A percentile compares a stretch with the other conserved stretches of the same genome.
Conservation (phyloP, 148 eudicot species). For the Arbutus unedo region DNA sequence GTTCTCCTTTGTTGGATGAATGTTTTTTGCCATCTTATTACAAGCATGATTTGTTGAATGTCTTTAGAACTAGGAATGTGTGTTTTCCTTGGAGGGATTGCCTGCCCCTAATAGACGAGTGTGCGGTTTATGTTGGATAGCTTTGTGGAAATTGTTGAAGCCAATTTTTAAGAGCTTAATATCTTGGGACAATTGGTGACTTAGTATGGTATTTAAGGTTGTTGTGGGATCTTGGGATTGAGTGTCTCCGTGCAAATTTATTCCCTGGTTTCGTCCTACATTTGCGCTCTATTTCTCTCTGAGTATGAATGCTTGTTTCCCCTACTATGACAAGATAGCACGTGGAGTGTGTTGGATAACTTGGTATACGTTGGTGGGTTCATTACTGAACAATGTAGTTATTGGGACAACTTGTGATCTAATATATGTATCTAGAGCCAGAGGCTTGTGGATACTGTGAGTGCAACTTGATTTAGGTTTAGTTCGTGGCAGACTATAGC, state of each 20-base stretch:
- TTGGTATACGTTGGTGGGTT: too few species aligned
- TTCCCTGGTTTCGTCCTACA: neutral
- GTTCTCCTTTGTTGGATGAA: neutral
- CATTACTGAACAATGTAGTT: too few species aligned
- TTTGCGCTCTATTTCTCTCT: neutral
- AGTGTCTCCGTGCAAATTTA: neutral
- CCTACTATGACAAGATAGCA: neutral
- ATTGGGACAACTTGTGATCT: too few species aligned
- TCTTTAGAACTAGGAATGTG: neutral
- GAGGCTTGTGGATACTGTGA: neutral
- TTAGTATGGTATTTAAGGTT: neutral
- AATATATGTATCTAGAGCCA: neutral
- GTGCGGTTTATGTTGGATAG: neutral
- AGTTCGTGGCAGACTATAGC: neutral
- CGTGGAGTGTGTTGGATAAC: too few species aligned
- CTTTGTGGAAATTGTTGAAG: neutral
- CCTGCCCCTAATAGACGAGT: neutral
- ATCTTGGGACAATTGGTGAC: neutral
- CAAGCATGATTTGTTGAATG: neutral
- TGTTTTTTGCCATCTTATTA: neutral
- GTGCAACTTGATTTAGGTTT: neutral
- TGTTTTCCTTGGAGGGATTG: neutral
- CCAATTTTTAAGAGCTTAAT: neutral
- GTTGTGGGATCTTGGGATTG: neutral
- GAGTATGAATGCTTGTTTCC: neutral